These are phyloP conservation scores for Naegleria gruberi DNA, from an alignment of 208 protist species.

Conservation along the genomic window DNA sequence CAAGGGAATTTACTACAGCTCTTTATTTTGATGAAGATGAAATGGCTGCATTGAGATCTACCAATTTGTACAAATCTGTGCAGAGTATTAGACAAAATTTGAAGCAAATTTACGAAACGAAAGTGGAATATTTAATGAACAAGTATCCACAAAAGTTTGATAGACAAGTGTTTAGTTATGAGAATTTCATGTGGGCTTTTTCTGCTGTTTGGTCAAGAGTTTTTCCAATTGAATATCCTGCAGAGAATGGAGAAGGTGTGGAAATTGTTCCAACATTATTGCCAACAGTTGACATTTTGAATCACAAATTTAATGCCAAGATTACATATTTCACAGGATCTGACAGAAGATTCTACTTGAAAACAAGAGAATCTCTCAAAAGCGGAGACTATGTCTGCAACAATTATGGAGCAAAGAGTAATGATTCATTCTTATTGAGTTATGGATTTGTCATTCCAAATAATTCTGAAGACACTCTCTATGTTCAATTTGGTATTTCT, in stretches of 20 bases:
- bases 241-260: no score
- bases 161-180: not conserved
- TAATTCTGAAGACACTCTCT: constrained; percentile 4
- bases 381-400: not conserved
- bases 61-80: not conserved
- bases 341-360: not conserved
- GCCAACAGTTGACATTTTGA: constrained; percentile 9
- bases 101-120: not conserved
- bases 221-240: not conserved
- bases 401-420: constrained; percentile 19
- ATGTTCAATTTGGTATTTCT: not conserved
- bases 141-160: not conserved
- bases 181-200: constrained; percentile 3
- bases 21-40: not conserved
- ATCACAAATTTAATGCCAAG: not conserved
- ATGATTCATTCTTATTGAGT: constrained; percentile 13
- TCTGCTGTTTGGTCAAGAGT: constrained; percentile 21
- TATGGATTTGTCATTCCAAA: constrained; percentile 13
- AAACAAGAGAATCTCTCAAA: not conserved
- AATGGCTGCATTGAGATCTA: not conserved
- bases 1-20: not conserved
- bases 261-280: not conserved
- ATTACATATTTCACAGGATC: constrained; percentile 5
- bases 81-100: not conserved
- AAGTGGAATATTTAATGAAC: not conserved